phyloP scores from a whole-genome alignment of 257 asterid species.

The Nicotiana tabacum region DNA sequence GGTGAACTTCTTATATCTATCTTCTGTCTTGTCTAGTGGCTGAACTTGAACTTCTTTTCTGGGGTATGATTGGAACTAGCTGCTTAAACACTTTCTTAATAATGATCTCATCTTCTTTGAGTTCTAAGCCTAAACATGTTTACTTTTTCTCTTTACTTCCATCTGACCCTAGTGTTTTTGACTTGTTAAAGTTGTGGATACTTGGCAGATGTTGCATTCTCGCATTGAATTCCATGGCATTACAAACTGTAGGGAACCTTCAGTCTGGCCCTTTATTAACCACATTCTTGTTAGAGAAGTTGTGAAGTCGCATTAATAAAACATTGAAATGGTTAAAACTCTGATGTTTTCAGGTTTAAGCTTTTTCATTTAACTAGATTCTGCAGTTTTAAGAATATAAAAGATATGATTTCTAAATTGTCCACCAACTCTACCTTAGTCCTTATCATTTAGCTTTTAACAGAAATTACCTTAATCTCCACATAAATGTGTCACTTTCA shows the following conservation, averaged over 20 bases:
- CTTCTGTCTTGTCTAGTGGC: not conserved
- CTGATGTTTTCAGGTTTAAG: not conserved
- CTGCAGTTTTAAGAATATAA: not conserved
- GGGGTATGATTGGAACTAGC: not conserved
- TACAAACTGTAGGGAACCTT: not conserved
- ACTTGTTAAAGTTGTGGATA: not conserved
- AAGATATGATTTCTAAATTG: not conserved
- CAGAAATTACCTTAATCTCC: not conserved
- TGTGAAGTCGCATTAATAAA: not conserved
- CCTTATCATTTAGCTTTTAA: not conserved
- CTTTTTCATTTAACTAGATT: not conserved
- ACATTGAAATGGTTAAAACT: not conserved
- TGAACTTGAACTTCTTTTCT: not conserved
- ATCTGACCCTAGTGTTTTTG: not conserved
- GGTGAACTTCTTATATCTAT: not conserved
- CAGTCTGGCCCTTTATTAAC: conserved; percentile 8
- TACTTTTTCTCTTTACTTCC: not conserved
- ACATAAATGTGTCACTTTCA: not conserved
- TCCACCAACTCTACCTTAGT: not conserved
- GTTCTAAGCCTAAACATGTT: not conserved
- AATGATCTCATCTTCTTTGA: not conserved
- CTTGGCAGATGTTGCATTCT: conserved; percentile 1
- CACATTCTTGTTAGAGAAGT: not conserved
- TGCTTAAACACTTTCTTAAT: not conserved
- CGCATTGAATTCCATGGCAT: not conserved